Evolutionary conservation across 257 asterid species (phyloP), one percentile per base, ranked within the genome.

Genomic region (Penstemon newberryi): DNA sequence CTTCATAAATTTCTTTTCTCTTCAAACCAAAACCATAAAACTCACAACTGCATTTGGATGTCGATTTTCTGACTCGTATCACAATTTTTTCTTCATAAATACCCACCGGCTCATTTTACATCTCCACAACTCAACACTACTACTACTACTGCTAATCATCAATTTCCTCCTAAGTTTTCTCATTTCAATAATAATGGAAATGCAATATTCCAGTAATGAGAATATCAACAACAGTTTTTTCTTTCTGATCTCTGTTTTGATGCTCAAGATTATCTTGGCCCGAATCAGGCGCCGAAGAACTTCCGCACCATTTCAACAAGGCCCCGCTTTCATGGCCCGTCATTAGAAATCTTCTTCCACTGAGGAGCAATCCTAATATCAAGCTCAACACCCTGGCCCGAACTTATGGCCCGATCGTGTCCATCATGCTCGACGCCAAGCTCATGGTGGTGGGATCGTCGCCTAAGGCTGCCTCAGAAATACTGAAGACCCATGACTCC

Each of bases 301-400:
- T 39, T 40, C 51, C 3, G 5, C 38, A 53, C 8, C 15, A 0
- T 25, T 66, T 60, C 73, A 73, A 9, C 78, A 73, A 36, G 78
- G 78, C 12, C 12, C 73, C 78, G 25, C 4, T 33, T 13, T 51
- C 73, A 41, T 73, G 78, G 78, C 78, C 73, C 10, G 51, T 73
- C 13, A 57, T 73, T n/a, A 73, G 73, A 43, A 73, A 73, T 44
- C n/a, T 73, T 39, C 62, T 66, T 10, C 78, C 59, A 1, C 15
- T 73, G n/a, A 25, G 72, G 56, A 56, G 7, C 12, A 43, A 67
- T 41, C 72, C 63, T 25, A 15, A 7, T 15, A 55, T 54, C 46
- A 15, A 15, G 18, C 18, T 15, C 18, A 15, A 15, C 18, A 15
- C 18, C 18, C 18, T 15, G 18, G 18, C 72, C 72, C 56, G 38